These are phyloP conservation scores for Hygrocybe coccinea DNA, from an alignment of 768 basidiomycete species.

Conservation along the genomic window DNA sequence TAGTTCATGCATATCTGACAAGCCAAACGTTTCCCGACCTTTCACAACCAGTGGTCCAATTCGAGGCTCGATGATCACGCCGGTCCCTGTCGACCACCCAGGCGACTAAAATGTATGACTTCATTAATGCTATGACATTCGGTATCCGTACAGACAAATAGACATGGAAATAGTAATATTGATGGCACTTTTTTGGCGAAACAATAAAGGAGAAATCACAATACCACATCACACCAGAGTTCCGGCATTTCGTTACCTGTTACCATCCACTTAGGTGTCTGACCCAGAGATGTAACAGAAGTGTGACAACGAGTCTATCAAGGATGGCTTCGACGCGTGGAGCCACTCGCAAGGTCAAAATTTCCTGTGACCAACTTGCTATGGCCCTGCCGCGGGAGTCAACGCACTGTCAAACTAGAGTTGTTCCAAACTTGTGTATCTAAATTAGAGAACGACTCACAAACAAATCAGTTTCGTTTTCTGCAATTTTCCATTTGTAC, in stretches of 20 bases:
- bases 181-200: too few relatives aligned
- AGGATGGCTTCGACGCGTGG: constrained; percentile 37
- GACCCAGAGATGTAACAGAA: constrained; percentile 50
- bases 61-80: constrained; percentile 57
- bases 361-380: constrained; percentile 42
- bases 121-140: neutral
- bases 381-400: constrained; percentile 46
- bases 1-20: constrained; percentile 9
- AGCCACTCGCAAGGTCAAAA: constrained; percentile 37
- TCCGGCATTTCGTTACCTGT: constrained; percentile 9
- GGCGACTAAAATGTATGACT: neutral
- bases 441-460: constrained; percentile 29
- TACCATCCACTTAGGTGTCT: constrained; percentile 42
- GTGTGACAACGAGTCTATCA: constrained; percentile 51
- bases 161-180: too few relatives aligned
- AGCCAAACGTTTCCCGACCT: neutral
- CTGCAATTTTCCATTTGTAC: constrained; percentile 55
- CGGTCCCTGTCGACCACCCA: neutral
- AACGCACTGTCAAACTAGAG: constrained; percentile 36
- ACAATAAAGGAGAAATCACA: neutral
- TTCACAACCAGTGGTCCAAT: constrained; percentile 61
- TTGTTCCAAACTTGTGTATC: neutral
- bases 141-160: too few relatives aligned
- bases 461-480: constrained; percentile 41
- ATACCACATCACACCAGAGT: neutral